Evolutionary conservation across 1,284 basidiomycete species (phyloP), one percentile per base, ranked within the genome.

Genomic region (Heterobasidion annosum): DNA sequence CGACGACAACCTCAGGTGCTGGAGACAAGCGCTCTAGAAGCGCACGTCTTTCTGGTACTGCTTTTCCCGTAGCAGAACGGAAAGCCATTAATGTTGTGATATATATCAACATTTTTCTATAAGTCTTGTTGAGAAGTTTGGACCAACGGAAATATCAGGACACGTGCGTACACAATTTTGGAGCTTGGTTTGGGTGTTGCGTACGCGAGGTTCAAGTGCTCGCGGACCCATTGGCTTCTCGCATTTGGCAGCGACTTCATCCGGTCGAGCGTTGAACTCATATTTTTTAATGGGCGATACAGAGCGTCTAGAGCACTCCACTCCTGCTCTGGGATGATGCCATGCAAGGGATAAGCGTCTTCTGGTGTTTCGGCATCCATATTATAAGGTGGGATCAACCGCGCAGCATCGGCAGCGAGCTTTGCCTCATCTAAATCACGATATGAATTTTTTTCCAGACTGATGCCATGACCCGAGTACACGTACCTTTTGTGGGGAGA

Each of bases 321-420:
- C 67, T 95, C 93, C 15, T 75, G 72, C 52, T 88, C 81, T 0
- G 91, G 81, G 49, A 95, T 84, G 63, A 96, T 79, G 37, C 77
- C 76, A 60, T 86, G 78, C 47, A 94, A 68, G 9, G 84, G 75
- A 69, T 96, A 97, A 13, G 91, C 79, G 55, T 92, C 83, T 12
- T 81, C 75, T 0, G 86, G 82, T 12, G 81, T 78, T 33, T 71
- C 70, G 0, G 93, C 90, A 19, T 75, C 70, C 9, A 75, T 66
- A 59, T 91, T 79, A 64, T 86, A 86, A 1, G 77, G 74, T 8
- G 93, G 93, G 35, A 95, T 85, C 33, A 86, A 76, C n/a, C 87
- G 77, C 49, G 75, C 77, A 57, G 70, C 74, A 63, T 91, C 82
- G 1, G 81, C 77, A 0, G 72, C 65, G 42, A 75, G 77, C 63